Base-by-base conservation (phyloP, 768 basidiomycete species). In the Galerina sulciceps region DNA sequence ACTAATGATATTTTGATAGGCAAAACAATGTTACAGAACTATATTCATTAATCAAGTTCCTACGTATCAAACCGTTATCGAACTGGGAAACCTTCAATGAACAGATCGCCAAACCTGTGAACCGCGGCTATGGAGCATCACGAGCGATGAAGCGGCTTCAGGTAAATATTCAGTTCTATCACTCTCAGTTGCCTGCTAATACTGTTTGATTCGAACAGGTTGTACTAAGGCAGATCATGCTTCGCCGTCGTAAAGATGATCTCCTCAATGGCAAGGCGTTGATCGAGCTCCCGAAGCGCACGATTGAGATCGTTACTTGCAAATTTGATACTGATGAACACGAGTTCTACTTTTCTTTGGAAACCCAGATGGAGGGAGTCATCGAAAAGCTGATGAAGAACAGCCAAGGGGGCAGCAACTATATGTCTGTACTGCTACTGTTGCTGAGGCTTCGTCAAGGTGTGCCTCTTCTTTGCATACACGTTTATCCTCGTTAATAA, bases 21-120 rank as follows among this genome's bases (percentile, higher is more conserved):
- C 90, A 99, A 79, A 99, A 99, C 76, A 89, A 79, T 48, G 90
- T 98, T 15, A 87, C 90, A 46, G 97, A 99, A 65, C 76, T 99
- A 6, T 97, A 85, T 69, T 91, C 94, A 3, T 79, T 99, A 35
- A 81, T 99, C 66, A 89, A 92, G 58, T 99, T 99, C 74, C 76
- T 99, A 23, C 88, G 89, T 4, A 80, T 94, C 63, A 86, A 85
- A 62, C 96, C 95, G 0, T 78, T 96, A 31, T 87, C 90, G 57
- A 83, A 92, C 37, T 93, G 88, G 87, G 71, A 83, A 4, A 84
- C 79, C 3, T 99, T 98, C 80, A 91, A 91, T 51, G 76, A 78
- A 10, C 84, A 88, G 47, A 93, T 99, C 47, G 83, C 85, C 0
- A 83, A 88, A 60, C 94, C 94, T 1, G 84, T 97, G 48, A 94